phyloP scores from a whole-genome alignment of 306 rosid species.

The Erythrophleum fordii region DNA sequence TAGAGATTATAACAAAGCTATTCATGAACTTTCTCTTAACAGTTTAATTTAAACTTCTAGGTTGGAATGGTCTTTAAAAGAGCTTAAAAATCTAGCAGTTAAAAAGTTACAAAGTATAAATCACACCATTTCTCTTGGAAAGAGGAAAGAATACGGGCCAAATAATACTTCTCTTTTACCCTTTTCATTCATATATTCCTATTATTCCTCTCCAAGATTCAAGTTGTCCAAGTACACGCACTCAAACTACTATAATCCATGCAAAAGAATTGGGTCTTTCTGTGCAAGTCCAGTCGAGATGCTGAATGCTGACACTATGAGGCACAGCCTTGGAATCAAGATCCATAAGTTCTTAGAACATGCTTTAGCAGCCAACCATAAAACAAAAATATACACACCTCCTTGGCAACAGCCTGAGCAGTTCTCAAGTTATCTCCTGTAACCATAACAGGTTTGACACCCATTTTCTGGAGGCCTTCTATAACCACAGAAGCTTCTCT shows the following conservation, averaged over 20 bases:
- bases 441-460: constrained; percentile 68
- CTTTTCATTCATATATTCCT: not conserved
- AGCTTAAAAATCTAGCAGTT: not conserved
- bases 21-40: not conserved
- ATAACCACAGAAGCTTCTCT: constrained; percentile 78
- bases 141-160: not conserved
- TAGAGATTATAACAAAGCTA: not conserved
- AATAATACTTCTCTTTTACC: not conserved
- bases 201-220: not conserved
- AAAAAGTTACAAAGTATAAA: not conserved
- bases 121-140: not conserved
- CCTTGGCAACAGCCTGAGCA: constrained; percentile 72
- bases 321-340: not conserved
- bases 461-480: constrained; percentile 77
- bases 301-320: not conserved
- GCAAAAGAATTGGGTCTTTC: not conserved
- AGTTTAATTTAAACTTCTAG: not conserved
- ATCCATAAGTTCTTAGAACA: not conserved
- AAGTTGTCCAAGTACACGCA: not conserved
- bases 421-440: constrained; percentile 82
- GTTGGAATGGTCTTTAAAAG: not conserved
- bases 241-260: not conserved
- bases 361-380: not conserved
- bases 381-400: constrained; percentile 47
- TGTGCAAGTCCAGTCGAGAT: not conserved